These are phyloP conservation scores for Arachnomyces sp. DNA, from an alignment of 2,329 filamentous ascomycete species.

Conservation along the genomic window DNA sequence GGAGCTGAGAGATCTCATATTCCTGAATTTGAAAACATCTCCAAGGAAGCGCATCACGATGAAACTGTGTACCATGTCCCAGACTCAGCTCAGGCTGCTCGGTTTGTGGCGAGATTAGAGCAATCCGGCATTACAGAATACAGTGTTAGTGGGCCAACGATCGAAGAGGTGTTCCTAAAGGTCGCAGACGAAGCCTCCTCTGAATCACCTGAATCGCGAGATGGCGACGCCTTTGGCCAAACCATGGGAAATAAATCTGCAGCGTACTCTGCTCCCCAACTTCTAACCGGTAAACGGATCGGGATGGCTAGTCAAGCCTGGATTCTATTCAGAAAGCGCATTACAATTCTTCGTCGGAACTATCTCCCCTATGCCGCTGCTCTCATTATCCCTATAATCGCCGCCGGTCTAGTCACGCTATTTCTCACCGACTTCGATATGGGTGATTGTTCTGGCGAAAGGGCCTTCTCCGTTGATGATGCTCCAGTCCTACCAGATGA, in stretches of 20 bases:
- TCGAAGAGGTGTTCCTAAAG: slow-evolving; percentile 86
- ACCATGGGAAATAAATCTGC: slow-evolving; percentile 8
- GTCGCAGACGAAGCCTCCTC: slow-evolving; percentile 67
- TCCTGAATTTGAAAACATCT: slow-evolving; percentile 46
- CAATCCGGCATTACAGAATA: slow-evolving; percentile 62
- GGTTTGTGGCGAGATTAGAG: slow-evolving; percentile 63
- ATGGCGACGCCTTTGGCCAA: slow-evolving; percentile 9
- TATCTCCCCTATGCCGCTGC: slow-evolving; percentile 68
- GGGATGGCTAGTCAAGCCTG: slow-evolving; percentile 60
- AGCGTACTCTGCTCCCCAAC: slow-evolving; percentile 26
- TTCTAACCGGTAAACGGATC: slow-evolving; percentile 61
- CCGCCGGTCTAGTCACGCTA: slow-evolving; percentile 68
- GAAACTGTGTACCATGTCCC: slow-evolving; percentile 64
- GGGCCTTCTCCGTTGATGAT: slow-evolving; percentile 14
- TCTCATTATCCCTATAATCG: slow-evolving; percentile 67
- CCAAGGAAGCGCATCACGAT: slow-evolving; percentile 56
- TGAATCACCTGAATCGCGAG: slow-evolving; percentile 6
- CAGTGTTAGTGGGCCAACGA: slow-evolving; percentile 77
- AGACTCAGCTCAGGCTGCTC: slow-evolving; percentile 60
- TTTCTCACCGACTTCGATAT: slow-evolving; percentile 55
- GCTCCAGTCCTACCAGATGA: slow-evolving; percentile 23
- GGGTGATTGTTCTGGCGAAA: slow-evolving; percentile 44
- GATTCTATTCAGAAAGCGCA: slow-evolving; percentile 69
- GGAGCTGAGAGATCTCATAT: slow-evolving; percentile 38
- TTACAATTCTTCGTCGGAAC: slow-evolving; percentile 69